Evolutionary conservation across 176 grass and related monocot genomes (phyloP).

Genomic region (Musa beccarii): DNA sequence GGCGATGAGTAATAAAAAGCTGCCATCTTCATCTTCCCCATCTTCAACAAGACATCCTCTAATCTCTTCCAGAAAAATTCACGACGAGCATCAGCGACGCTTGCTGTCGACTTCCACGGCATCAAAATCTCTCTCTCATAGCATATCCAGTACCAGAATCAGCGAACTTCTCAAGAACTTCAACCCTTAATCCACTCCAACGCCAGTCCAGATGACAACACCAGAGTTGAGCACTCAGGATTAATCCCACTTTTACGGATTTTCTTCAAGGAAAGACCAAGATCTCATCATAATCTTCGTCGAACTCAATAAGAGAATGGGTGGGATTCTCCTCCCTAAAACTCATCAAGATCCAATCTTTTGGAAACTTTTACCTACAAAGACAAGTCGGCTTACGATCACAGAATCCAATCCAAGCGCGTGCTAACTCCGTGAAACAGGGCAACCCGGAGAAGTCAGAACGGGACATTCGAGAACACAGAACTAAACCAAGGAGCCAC

Average conservation of each 20-base stretch:
- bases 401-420: neutral
- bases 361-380: neutral
- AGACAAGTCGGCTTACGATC: neutral
- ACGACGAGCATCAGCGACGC: no score
- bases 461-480: neutral
- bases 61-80: no score
- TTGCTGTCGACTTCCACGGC: no score
- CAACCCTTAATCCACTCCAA: neutral
- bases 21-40: neutral
- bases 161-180: neutral
- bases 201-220: neutral
- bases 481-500: neutral
- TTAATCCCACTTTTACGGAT: neutral
- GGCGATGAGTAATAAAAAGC: constrained; percentile 30
- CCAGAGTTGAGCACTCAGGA: neutral
- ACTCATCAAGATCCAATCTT: constrained; percentile 7
- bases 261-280: neutral
- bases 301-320: no score
- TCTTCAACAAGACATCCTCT: neutral
- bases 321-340: neutral
- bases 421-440: neutral
- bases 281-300: no score
- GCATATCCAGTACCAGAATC: neutral
- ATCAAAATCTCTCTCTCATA: neutral
- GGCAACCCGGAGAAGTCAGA: neutral